Conservation (phyloP, 169 alveolate genomes). For the Babesia gibsoni region DNA sequence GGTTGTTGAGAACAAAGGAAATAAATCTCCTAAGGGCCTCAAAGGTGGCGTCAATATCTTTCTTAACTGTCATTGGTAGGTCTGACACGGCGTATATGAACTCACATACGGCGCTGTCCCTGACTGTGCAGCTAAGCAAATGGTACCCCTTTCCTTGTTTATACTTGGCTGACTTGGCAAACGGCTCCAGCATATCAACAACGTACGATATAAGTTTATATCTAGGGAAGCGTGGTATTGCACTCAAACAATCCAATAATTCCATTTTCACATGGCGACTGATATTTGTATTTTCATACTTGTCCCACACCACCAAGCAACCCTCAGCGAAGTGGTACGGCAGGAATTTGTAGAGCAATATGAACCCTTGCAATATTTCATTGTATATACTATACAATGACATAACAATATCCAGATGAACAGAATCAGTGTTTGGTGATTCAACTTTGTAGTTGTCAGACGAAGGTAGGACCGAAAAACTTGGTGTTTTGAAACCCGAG, state of each 20-base stretch:
- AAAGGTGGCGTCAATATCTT: conserved; percentile 37
- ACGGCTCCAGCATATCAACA: conserved; percentile 61
- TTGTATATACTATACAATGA: conserved; percentile 39
- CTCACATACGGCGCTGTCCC: conserved; percentile 51
- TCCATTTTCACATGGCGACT: conserved; percentile 14
- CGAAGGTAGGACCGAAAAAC: neutral
- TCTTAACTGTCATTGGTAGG: conserved; percentile 16
- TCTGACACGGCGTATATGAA: conserved; percentile 37
- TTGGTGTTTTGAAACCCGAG: neutral
- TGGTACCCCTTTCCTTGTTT: conserved; percentile 34
- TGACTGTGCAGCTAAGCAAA: conserved; percentile 18
- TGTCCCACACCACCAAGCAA: conserved; percentile 53
- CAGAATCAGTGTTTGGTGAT: neutral
- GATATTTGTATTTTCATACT: neutral
- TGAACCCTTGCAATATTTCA: conserved; percentile 33
- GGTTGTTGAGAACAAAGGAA: conserved; percentile 19
- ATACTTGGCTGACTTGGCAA: conserved; percentile 35
- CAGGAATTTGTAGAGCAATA: conserved; percentile 27
- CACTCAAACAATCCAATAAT: conserved; percentile 8
- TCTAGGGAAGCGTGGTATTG: conserved; percentile 41
- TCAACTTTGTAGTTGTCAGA: neutral
- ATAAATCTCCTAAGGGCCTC: conserved; percentile 36
- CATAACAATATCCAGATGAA: conserved; percentile 35
- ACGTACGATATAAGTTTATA: conserved; percentile 25
- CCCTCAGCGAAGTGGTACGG: conserved; percentile 65